phyloP scores from a whole-genome alignment of 768 basidiomycete species.

The Russula sp. region DNA sequence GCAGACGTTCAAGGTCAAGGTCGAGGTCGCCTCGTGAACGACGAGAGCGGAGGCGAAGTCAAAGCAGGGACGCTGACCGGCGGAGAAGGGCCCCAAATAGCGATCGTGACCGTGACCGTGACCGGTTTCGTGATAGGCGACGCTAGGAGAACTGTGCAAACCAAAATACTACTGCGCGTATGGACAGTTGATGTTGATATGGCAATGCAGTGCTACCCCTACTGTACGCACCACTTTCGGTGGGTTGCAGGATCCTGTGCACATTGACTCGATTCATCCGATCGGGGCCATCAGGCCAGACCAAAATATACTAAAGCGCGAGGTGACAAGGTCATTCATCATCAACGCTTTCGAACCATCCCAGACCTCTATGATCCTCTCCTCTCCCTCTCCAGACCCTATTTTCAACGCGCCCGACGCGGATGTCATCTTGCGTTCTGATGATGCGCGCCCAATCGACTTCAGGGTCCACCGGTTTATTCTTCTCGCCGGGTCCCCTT shows the following conservation, averaged over 20 bases:
- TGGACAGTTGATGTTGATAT: constrained; percentile 11
- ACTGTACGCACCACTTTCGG: neutral
- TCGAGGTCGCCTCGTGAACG: constrained; percentile 24
- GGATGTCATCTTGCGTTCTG: constrained; percentile 46
- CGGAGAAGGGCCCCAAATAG: constrained; percentile 1
- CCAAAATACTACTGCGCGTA: neutral
- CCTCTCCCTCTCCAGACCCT: constrained; percentile 11
- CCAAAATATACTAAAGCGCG: constrained; percentile 9
- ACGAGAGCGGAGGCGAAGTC: constrained; percentile 47
- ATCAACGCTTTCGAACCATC: neutral
- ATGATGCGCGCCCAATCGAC: constrained; percentile 31
- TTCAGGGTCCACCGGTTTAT: constrained; percentile 59
- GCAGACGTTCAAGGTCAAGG: constrained; percentile 27
- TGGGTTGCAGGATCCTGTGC: constrained; percentile 8
- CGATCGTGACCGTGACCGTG: constrained; percentile 10
- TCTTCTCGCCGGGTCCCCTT: constrained; percentile 54
- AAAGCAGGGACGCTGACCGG: constrained; percentile 22
- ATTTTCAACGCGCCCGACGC: constrained; percentile 41
- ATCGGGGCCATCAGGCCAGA: constrained; percentile 1
- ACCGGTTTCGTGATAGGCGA: neutral
- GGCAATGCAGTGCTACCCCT: constrained; percentile 1
- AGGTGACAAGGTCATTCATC: neutral
- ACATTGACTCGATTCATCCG: neutral
- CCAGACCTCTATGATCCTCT: constrained; percentile 1
- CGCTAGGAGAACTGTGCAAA: constrained; percentile 1